Percentiles rank a stretch among this genome's conserved stretches.
Conservation (phyloP, 805 yeast species). For the Starmera quercuum region DNA sequence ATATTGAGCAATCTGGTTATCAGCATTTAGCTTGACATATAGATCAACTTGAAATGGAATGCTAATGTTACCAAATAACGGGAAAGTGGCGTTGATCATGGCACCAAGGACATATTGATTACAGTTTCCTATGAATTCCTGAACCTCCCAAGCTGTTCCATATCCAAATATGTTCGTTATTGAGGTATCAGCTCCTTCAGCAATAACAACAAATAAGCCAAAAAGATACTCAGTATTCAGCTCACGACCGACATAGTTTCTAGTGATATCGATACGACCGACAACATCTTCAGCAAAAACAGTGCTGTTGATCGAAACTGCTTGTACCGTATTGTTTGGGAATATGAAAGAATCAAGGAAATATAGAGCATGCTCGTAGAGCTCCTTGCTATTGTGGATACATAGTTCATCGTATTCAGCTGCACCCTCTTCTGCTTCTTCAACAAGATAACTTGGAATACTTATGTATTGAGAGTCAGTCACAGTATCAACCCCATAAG, state of each 20-base stretch:
- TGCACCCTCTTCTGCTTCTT: neutral
- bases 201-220: constrained; percentile 12
- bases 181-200: constrained; percentile 3
- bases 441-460: too few species aligned
- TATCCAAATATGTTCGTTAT: constrained; percentile 10
- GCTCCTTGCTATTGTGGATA: neutral
- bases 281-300: constrained; percentile 11
- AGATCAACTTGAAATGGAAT: constrained; percentile 13
- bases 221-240: constrained; percentile 18
- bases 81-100: constrained; percentile 8
- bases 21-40: constrained; percentile 7
- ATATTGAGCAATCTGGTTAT: constrained; percentile 9
- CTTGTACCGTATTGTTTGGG: constrained; percentile 10
- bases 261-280: constrained; percentile 16
- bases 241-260: constrained; percentile 16
- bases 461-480: too few species aligned
- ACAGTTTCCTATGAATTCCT: constrained; percentile 8
- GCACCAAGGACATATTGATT: constrained; percentile 8
- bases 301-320: constrained; percentile 14
- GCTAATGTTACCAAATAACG: constrained; percentile 3
- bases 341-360: constrained; percentile 19
- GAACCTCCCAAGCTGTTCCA: constrained; percentile 6
- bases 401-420: neutral
- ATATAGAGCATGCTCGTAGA: constrained; percentile 5
- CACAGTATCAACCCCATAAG: too few species aligned